A percentile compares a stretch with the other conserved stretches of the same genome.
These are phyloP conservation scores for Serendipita vermifera DNA, from an alignment of 768 basidiomycete genomes.

Conservation along the genomic window DNA sequence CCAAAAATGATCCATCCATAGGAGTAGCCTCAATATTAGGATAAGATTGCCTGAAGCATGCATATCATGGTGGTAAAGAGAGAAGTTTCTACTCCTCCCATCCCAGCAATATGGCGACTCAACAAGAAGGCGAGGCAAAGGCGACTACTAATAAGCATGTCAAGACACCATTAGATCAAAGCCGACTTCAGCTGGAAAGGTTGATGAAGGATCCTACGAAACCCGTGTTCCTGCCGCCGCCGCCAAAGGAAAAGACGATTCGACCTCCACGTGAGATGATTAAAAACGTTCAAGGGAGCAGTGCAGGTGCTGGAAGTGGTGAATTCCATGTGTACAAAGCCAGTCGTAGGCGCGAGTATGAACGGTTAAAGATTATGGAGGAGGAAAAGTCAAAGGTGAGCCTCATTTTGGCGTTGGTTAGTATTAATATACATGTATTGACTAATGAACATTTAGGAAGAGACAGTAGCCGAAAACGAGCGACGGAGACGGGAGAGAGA, in stretches of 20 bases:
- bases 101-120: neutral
- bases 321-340: constrained; percentile 99
- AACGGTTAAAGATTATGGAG: constrained; percentile 81
- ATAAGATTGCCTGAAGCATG: too few species aligned
- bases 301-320: constrained; percentile 92
- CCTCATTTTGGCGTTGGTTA: constrained; percentile 1
- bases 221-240: constrained; percentile 62
- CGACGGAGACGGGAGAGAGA: constrained; percentile 57
- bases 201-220: constrained; percentile 84
- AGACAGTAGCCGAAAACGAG: constrained; percentile 59
- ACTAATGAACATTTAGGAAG: constrained; percentile 39
- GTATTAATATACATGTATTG: neutral
- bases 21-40: too few species aligned
- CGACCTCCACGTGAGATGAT: constrained; percentile 87
- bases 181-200: constrained; percentile 61
- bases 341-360: constrained; percentile 84
- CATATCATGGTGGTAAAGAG: too few species aligned
- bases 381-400: constrained; percentile 65
- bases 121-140: neutral
- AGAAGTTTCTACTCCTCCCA: too few species aligned
- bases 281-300: constrained; percentile 98
- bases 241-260: constrained; percentile 70
- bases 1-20: too few species aligned
- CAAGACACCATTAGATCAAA: constrained; percentile 37
- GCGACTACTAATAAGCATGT: constrained; percentile 25